Evolutionary conservation across 2,329 filamentous ascomycete genomes (phyloP), one percentile per base, ranked within the genome.

Genomic region (Xylariaceae sp.): DNA sequence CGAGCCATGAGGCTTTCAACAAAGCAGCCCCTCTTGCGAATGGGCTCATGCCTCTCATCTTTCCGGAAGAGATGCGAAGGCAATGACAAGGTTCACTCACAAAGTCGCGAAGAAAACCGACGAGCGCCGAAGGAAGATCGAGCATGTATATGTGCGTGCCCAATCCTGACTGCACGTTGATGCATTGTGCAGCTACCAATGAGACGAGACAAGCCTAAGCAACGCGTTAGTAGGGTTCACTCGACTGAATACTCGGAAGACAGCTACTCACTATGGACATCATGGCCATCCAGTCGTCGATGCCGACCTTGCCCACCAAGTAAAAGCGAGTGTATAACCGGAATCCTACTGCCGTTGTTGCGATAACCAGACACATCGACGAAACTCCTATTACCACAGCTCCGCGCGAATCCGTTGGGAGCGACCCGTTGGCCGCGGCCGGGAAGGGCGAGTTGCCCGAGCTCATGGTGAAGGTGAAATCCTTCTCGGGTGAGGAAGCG

Each of bases 241-340:
- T n/a, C 2, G 26, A 17, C 9, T 29, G 13, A 37, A 16, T 16
- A 13, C 30, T 17, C 9, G 9, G n/a, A 12, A 36, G 18, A 4
- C 26, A 13, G n/a, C 17, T 30, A 22, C 39, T 36, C 15, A 41
- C 39, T 9, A 36, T n/a, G 11, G 39, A 41, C 8, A 31, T n/a
- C 7, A 29, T 30, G 4, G 39, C 39, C 39, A 41, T 35, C 19
- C 26, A 35, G 17, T 41, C 39, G 18, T 41, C 39, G n/a, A 41
- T 12, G 4, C 39, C 39, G 31, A 35, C 15, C 13, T 35, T 35
- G 13, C 39, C 26, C 12, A 41, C 39, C 17, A 41, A 12, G 7
- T 35, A 28, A 15, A 15, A 3, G n/a, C 39, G 29, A n/a, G 39
- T 41, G 19, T 41, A 41, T 36, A 41, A 19, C n/a, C 39, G 19